Conservation (phyloP, 495 filamentous ascomycete species). For the Hyaloscypha hepaticicola region DNA sequence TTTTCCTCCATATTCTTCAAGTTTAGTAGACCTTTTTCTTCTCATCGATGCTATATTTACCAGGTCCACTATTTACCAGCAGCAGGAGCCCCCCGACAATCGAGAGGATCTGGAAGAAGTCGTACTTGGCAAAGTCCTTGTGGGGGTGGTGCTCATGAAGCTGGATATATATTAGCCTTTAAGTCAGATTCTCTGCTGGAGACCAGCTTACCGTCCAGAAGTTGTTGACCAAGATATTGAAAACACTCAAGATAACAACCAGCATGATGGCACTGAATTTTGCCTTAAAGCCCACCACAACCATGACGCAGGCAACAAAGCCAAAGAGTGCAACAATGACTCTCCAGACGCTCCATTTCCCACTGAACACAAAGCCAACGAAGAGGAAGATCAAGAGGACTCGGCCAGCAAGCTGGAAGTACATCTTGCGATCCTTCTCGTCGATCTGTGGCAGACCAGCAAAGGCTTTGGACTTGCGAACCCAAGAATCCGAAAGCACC, state of each 20-base stretch:
- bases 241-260: conserved; percentile 90
- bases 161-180: conserved; percentile 46
- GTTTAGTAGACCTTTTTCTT: conserved; percentile 98
- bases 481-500: conserved; percentile 97
- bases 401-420: conserved; percentile 95
- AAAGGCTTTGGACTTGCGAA: conserved; percentile 94
- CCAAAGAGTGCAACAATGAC: conserved; percentile 80
- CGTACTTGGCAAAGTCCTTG: conserved; percentile 99
- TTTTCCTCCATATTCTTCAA: neutral
- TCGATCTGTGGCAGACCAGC: conserved; percentile 90
- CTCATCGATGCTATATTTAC: conserved; percentile 96
- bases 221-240: conserved; percentile 98
- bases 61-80: conserved; percentile 96
- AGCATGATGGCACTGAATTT: conserved; percentile 96
- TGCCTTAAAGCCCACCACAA: conserved; percentile 98
- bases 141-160: conserved; percentile 98
- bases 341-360: conserved; percentile 85
- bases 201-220: conserved; percentile 88
- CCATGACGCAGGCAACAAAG: conserved; percentile 93
- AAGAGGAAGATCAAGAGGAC: conserved; percentile 98
- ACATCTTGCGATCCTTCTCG: conserved; percentile 99
- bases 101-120: conserved; percentile 99
- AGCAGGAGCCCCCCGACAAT: conserved; percentile 96
- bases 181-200: neutral
- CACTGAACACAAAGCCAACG: conserved; percentile 92